Conservation (phyloP, 805 yeast species). For the Debaryomyces hansenii region DNA sequence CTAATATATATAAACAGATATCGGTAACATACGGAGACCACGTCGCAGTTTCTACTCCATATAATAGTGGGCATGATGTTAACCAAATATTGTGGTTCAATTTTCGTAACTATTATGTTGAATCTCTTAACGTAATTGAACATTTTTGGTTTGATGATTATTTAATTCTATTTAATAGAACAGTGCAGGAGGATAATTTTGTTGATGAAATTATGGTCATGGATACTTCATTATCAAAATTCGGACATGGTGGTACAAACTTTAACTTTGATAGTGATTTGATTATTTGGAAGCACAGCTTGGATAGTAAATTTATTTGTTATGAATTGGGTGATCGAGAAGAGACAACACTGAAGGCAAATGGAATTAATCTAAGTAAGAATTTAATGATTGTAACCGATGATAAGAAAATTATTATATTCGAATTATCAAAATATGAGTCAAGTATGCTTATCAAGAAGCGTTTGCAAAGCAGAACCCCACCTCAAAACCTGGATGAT, state of each 20-base stretch:
- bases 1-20: conserved; percentile 24
- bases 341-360: not conserved
- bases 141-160: conserved; percentile 38
- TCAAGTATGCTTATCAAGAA: not conserved
- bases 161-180: conserved; percentile 33
- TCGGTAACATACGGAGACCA: conserved; percentile 28
- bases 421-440: conserved; percentile 18
- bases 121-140: conserved; percentile 30
- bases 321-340: conserved; percentile 14
- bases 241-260: conserved; percentile 30
- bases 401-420: conserved; percentile 27
- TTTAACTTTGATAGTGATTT: conserved; percentile 38
- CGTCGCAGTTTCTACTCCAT: conserved; percentile 32
- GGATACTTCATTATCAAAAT: conserved; percentile 29
- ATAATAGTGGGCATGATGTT: conserved; percentile 14
- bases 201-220: conserved; percentile 39
- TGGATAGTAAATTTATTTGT: conserved; percentile 21
- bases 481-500: conserved; percentile 3
- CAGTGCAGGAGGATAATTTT: conserved; percentile 14
- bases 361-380: not conserved
- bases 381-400: conserved; percentile 27
- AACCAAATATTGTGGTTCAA: conserved; percentile 43
- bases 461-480: conserved; percentile 6
- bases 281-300: conserved; percentile 39
- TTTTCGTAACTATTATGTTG: conserved; percentile 32